Conservation (phyloP, 768 basidiomycete species). For the Naganishia onofrii region DNA sequence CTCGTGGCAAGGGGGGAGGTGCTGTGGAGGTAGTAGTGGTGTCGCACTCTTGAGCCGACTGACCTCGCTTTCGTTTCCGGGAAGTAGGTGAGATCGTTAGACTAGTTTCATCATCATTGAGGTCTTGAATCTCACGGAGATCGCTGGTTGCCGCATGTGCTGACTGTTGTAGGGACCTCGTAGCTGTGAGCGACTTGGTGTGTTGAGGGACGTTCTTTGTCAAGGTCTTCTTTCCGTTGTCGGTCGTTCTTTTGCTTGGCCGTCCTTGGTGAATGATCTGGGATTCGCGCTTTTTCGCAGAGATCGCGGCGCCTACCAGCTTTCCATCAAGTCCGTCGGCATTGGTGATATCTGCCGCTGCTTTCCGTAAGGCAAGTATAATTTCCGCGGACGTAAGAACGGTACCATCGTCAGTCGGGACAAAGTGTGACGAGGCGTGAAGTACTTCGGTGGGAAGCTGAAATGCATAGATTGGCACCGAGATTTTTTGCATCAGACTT, state of each 20-base stretch:
- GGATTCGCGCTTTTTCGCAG: neutral
- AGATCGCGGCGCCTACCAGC: neutral
- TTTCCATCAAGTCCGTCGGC: neutral
- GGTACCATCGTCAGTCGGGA: neutral
- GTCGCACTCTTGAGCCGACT: neutral
- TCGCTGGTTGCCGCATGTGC: neutral
- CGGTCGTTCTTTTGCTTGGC: neutral
- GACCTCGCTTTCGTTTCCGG: neutral
- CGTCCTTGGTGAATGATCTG: neutral
- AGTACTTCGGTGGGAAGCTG: neutral
- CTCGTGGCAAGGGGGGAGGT: neutral
- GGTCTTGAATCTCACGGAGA: neutral
- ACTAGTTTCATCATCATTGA: neutral
- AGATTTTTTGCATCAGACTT: neutral
- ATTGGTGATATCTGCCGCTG: neutral
- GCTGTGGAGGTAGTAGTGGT: neutral
- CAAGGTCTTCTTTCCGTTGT: neutral
- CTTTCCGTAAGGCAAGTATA: neutral
- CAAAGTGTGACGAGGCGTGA: neutral
- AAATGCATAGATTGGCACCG: neutral
- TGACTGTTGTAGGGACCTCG: neutral
- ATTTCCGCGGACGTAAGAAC: conserved; percentile 2
- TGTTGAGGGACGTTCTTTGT: no score
- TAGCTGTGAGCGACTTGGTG: neutral
- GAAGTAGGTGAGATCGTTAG: neutral